Evolutionary conservation across 805 yeast species (phyloP), one percentile per base, ranked within the genome.

Genomic region (Saturnispora zaruensis): DNA sequence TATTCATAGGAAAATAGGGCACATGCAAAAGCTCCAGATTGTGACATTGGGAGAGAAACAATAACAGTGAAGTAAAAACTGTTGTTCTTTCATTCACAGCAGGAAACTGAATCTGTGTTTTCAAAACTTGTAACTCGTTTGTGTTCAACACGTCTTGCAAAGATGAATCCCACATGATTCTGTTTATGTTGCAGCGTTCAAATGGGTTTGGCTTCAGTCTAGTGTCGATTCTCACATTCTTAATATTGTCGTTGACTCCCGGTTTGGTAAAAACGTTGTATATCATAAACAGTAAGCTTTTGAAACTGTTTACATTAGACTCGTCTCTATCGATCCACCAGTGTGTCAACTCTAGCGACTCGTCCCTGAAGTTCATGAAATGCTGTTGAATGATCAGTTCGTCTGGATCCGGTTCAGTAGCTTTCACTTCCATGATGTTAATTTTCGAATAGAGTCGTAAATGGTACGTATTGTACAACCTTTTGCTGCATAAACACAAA

Each of bases 211-310:
- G 53, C 44, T 45, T 45, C 28, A 47, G 40, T 30, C 48, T 24
- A 5, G 57, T 57, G n/a, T 57, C 57, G 8, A 62, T 44, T 11
- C 49, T 52, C 24, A 62, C 43, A 0, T 49, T 44, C 33, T 49
- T 37, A 1, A 62, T 44, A 11, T 47, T 32, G 9, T 24, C 8
- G 0, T 57, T 63, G 28, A 50, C 37, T 0, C 34, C 41, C 2
- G 52, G 51, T 36, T 52, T 33, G 11, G 40, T 42, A n/a, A 62
- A 33, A 13, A 59, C 24, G 2, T 57, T 49, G 36, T 60, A 59
- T 4, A 57, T 43, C 42, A 62, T 41, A 2, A 43, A 38, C 24
- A 62, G 38, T 4, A 61, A 47, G 8, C 50, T 50, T 42, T 51
- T 55, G 1, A 57, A 38, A 4, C 50, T 30, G 4, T 23, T 36